A percentile compares a stretch with the other conserved stretches of the same genome.
Evolutionary conservation across 2,329 filamentous ascomycete species (phyloP).

Genomic region (Apiospora pterosperma): DNA sequence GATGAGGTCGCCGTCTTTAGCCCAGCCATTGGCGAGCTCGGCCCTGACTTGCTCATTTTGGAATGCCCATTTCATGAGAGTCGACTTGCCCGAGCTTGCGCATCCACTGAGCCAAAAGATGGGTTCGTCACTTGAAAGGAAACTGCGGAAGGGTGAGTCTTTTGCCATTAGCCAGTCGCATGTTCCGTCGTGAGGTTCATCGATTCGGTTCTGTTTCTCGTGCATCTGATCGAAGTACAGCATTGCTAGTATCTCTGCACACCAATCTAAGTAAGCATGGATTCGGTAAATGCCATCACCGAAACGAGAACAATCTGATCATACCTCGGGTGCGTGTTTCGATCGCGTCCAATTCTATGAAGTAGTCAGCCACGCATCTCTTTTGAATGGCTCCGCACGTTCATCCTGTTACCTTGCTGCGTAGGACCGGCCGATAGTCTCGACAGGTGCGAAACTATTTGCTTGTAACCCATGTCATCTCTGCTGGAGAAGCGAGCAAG

Average conservation of each 20-base stretch:
- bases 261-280: neutral
- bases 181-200: slow-evolving; percentile 3
- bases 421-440: slow-evolving; percentile 2
- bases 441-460: slow-evolving; percentile 6
- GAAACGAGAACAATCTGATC: neutral
- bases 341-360: neutral
- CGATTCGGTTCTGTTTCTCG: neutral
- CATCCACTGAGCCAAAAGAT: slow-evolving; percentile 18
- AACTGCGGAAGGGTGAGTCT: slow-evolving; percentile 7
- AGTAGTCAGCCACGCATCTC: neutral
- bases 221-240: slow-evolving; percentile 10
- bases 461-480: slow-evolving; percentile 7
- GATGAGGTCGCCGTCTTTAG: slow-evolving; percentile 6
- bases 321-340: slow-evolving; percentile 1
- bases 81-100: slow-evolving; percentile 18
- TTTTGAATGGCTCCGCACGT: neutral
- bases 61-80: slow-evolving; percentile 11
- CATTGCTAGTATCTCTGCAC: slow-evolving; percentile 6
- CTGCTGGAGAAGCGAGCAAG: slow-evolving; percentile 7
- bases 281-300: neutral
- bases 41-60: neutral
- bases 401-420: neutral
- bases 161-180: slow-evolving; percentile 6
- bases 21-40: slow-evolving; percentile 2
- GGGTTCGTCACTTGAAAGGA: slow-evolving; percentile 8